Evolutionary conservation across 768 basidiomycete genomes (phyloP).

Genomic region (Kondoa malvinella): DNA sequence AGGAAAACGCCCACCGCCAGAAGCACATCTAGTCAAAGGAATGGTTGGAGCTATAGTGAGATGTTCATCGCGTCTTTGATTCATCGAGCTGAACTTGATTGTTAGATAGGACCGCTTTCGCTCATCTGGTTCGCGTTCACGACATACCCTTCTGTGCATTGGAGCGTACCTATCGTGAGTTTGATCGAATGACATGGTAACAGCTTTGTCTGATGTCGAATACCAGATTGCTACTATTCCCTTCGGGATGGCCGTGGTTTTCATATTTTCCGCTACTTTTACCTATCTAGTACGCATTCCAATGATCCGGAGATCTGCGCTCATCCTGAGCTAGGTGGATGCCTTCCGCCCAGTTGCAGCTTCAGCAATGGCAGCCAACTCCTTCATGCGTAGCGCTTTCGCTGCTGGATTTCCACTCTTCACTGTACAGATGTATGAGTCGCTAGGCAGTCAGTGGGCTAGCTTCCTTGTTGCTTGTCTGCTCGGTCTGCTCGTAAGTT

Average conservation of each 20-base stretch:
- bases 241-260: conserved; percentile 45
- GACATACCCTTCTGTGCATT: conserved; percentile 38
- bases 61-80: neutral
- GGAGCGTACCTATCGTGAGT: conserved; percentile 36
- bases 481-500: neutral
- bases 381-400: conserved; percentile 38
- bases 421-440: neutral
- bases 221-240: conserved; percentile 37
- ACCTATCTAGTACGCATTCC: conserved; percentile 32
- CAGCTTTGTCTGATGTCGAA: fast-evolving
- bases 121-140: conserved; percentile 44
- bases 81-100: neutral
- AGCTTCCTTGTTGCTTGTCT: neutral
- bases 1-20: conserved; percentile 20
- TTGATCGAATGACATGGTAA: neutral
- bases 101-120: conserved; percentile 12
- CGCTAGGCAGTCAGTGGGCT: neutral
- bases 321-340: conserved; percentile 46
- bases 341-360: conserved; percentile 42
- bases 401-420: conserved; percentile 31
- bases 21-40: conserved; percentile 21
- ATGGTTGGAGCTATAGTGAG: conserved; percentile 14
- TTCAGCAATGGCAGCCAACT: conserved; percentile 54
- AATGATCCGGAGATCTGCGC: conserved; percentile 29
- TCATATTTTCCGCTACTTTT: conserved; percentile 38